phyloP scores from a whole-genome alignment of 495 filamentous ascomycete species.

The Neurospora cerealis region DNA sequence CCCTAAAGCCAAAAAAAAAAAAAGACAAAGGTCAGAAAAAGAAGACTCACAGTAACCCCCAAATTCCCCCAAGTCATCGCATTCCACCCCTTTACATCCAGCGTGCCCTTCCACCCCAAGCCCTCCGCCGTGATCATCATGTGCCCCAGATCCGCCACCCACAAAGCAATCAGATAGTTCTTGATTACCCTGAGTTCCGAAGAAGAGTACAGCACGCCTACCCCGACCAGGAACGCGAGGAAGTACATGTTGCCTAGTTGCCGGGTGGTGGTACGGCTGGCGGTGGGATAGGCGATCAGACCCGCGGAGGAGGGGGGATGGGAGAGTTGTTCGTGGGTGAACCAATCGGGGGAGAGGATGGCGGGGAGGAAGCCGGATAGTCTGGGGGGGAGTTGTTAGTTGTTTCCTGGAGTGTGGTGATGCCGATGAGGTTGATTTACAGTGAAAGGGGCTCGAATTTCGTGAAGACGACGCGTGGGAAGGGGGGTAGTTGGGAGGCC shows the following conservation, averaged over 20 bases:
- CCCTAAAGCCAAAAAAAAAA: not conserved
- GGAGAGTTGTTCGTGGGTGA: conserved; percentile 48
- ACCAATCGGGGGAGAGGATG: conserved; percentile 45
- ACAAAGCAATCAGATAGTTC: conserved; percentile 56
- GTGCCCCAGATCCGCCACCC: conserved; percentile 60
- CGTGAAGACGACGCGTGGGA: conserved; percentile 47
- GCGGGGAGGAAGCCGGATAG: conserved; percentile 47
- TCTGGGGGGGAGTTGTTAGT: conserved; percentile 20
- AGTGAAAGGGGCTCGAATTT: conserved; percentile 60
- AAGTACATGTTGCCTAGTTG: conserved; percentile 61
- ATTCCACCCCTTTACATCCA: conserved; percentile 54
- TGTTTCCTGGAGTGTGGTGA: too few species aligned
- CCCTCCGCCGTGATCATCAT: conserved; percentile 50
- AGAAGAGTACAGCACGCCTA: conserved; percentile 51
- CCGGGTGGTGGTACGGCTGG: conserved; percentile 22
- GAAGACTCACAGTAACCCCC: conserved; percentile 43
- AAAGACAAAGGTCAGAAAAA: not conserved
- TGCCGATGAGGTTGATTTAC: conserved; percentile 6
- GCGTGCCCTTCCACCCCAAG: conserved; percentile 44
- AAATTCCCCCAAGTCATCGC: conserved; percentile 65
- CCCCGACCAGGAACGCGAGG: conserved; percentile 51
- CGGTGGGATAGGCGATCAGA: conserved; percentile 13
- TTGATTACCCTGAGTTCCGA: conserved; percentile 54
- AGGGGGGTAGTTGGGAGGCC: conserved; percentile 39
- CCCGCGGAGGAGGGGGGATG: conserved; percentile 14